These are phyloP conservation scores for Fusarium caatingaense DNA, from an alignment of 2,329 filamentous ascomycete species.

Conservation along the genomic window DNA sequence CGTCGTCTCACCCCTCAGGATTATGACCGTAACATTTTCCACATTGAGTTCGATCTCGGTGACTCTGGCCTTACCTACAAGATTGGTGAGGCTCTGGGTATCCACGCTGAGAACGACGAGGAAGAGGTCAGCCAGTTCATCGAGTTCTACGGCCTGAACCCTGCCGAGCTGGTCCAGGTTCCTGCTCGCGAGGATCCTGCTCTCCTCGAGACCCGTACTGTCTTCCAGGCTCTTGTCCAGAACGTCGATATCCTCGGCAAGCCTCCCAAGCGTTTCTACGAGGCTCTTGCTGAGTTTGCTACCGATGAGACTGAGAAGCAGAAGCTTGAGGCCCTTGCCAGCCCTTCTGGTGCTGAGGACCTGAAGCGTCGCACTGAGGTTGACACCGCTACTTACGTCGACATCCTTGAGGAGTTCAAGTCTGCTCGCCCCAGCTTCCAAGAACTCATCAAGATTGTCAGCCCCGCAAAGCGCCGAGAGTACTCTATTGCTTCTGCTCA, in stretches of 20 bases:
- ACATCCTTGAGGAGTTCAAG: conserved; percentile 87
- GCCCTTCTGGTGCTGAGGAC: conserved; percentile 83
- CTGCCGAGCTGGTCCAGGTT: conserved; percentile 89
- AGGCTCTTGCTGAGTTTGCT: conserved; percentile 87
- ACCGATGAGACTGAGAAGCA: conserved; percentile 84
- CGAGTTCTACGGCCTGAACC: conserved; percentile 84
- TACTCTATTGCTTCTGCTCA: conserved; percentile 99
- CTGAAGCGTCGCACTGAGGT: conserved; percentile 94
- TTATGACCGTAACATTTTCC: conserved; percentile 99
- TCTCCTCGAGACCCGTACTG: conserved; percentile 86
- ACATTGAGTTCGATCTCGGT: conserved; percentile 98
- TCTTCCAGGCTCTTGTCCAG: conserved; percentile 90
- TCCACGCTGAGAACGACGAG: conserved; percentile 93
- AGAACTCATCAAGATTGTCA: conserved; percentile 87
- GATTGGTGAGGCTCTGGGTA: conserved; percentile 95
- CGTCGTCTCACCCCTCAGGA: conserved; percentile 86
- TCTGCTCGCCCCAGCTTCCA: conserved; percentile 91
- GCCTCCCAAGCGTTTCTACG: conserved; percentile 98
- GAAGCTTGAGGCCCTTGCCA: conserved; percentile 79
- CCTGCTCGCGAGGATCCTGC: conserved; percentile 82
- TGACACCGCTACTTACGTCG: conserved; percentile 90
- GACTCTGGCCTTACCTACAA: conserved; percentile 92
- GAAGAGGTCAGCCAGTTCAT: conserved; percentile 86
- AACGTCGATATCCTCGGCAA: conserved; percentile 97
- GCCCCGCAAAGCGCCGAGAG: conserved; percentile 93